Conservation (phyloP, 257 asterid genomes). For the Przewalskia tangutica region DNA sequence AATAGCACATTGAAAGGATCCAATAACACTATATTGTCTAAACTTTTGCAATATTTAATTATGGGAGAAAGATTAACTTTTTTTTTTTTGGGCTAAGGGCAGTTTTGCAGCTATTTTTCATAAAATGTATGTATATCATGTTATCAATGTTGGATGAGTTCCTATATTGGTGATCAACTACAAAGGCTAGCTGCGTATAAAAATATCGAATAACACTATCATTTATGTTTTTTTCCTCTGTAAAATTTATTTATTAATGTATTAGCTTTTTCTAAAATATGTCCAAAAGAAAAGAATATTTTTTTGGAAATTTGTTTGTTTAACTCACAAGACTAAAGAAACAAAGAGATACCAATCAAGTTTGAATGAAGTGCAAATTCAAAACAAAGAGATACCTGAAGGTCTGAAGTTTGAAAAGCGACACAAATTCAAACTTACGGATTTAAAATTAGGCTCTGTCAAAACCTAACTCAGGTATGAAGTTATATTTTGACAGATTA, state of each 20-base stretch:
- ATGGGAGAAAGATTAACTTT: background rate
- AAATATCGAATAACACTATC: background rate
- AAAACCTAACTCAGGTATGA: too few relatives aligned
- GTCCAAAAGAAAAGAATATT: too few relatives aligned
- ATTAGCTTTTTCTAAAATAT: background rate
- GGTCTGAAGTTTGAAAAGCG: too few relatives aligned
- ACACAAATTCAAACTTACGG: too few relatives aligned
- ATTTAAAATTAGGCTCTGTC: too few relatives aligned
- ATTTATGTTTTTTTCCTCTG: background rate
- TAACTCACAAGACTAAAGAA: background rate
- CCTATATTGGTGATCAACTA: background rate
- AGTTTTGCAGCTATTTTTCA: background rate
- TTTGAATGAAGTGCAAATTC: too few relatives aligned
- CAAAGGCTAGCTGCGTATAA: background rate
- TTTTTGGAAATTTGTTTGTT: background rate
- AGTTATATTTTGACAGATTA: too few relatives aligned
- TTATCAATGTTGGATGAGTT: background rate
- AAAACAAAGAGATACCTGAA: too few relatives aligned
- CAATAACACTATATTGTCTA: constrained; percentile 36
- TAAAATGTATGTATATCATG: background rate
- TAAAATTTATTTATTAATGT: background rate
- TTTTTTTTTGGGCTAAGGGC: background rate
- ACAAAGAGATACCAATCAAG: background rate
- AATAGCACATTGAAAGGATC: constrained; percentile 28
- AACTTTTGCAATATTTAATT: background rate